Percentiles rank a stretch among this genome's conserved stretches.
Conservation (phyloP, 805 yeast species). For the Saccharomyces kudriavzevii region DNA sequence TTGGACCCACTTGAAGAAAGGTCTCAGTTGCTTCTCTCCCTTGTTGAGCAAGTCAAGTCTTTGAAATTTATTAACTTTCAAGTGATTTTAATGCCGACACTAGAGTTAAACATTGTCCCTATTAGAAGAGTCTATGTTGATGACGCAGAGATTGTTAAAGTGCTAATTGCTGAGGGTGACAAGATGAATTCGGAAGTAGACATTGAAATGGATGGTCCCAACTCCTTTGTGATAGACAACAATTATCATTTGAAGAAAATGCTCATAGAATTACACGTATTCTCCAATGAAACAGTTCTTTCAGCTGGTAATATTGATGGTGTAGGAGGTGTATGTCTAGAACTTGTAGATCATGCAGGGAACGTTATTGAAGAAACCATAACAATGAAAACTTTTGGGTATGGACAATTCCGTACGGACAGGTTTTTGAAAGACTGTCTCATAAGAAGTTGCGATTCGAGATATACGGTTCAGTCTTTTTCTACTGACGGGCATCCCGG, state of each 20-base stretch:
- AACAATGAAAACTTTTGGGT: slow-evolving; percentile 77
- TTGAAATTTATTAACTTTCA: slow-evolving; percentile 45
- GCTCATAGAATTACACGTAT: slow-evolving; percentile 64
- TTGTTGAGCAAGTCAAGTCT: slow-evolving; percentile 36
- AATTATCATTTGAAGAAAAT: slow-evolving; percentile 45
- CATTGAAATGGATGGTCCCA: slow-evolving; percentile 20
- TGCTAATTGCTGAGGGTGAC: slow-evolving; percentile 23
- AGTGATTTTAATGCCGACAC: slow-evolving; percentile 52
- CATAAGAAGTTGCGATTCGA: slow-evolving; percentile 16
- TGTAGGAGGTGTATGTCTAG: slow-evolving; percentile 44
- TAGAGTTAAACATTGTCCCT: slow-evolving; percentile 35
- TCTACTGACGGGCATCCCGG: slow-evolving; percentile 22
- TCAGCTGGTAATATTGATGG: slow-evolving; percentile 24
- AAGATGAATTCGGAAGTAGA: slow-evolving; percentile 19
- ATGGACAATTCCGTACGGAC: slow-evolving; percentile 50
- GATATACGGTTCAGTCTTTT: slow-evolving; percentile 17
- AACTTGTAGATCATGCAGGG: slow-evolving; percentile 30
- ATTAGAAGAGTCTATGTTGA: slow-evolving; percentile 49
- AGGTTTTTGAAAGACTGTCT: slow-evolving; percentile 6
- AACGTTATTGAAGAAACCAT: slow-evolving; percentile 43
- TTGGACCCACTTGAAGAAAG: slow-evolving; percentile 66
- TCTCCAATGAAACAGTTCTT: slow-evolving; percentile 31
- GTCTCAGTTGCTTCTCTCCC: slow-evolving; percentile 54
- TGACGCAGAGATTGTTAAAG: slow-evolving; percentile 22
- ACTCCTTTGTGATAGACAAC: slow-evolving; percentile 16